phyloP scores from a whole-genome alignment of 805 yeast genomes.

The Ogataea thermomethanolica region DNA sequence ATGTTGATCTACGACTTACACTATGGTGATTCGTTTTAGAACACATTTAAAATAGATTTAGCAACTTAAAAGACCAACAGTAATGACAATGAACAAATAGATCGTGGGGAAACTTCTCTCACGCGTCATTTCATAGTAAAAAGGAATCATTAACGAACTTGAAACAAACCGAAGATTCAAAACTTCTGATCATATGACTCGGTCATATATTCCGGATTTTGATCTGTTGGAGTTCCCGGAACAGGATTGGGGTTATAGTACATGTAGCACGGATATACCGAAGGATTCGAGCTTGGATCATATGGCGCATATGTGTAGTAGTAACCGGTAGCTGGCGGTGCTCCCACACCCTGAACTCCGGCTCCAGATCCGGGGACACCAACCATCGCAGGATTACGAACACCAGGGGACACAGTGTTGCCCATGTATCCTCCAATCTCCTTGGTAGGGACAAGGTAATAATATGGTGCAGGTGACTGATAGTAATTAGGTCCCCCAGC shows the following conservation, averaged over 20 bases:
- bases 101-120: too few species aligned
- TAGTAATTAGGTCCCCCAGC: slow-evolving; percentile 17
- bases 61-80: too few species aligned
- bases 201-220: slow-evolving; percentile 13
- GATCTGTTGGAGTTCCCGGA: slow-evolving; percentile 21
- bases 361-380: slow-evolving; percentile 13
- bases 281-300: slow-evolving; percentile 22
- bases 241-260: slow-evolving; percentile 29
- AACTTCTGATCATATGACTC: slow-evolving; percentile 18
- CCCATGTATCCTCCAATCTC: slow-evolving; percentile 22
- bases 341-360: slow-evolving; percentile 16
- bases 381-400: slow-evolving; percentile 13
- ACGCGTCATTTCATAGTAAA: too few species aligned
- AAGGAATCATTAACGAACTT: slow-evolving; percentile 4
- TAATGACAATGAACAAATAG: too few species aligned
- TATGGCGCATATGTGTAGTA: slow-evolving; percentile 30
- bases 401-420: slow-evolving; percentile 14
- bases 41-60: too few species aligned
- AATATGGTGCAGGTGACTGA: slow-evolving; percentile 26
- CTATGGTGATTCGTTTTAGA: too few species aligned
- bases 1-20: too few species aligned
- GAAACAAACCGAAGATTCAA: background rate
- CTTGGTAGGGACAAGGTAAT: slow-evolving; percentile 30
- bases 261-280: slow-evolving; percentile 31
- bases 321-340: slow-evolving; percentile 25